Evolutionary conservation across 768 basidiomycete species (phyloP).

Genomic region (Symmetrospora coprosmae): DNA sequence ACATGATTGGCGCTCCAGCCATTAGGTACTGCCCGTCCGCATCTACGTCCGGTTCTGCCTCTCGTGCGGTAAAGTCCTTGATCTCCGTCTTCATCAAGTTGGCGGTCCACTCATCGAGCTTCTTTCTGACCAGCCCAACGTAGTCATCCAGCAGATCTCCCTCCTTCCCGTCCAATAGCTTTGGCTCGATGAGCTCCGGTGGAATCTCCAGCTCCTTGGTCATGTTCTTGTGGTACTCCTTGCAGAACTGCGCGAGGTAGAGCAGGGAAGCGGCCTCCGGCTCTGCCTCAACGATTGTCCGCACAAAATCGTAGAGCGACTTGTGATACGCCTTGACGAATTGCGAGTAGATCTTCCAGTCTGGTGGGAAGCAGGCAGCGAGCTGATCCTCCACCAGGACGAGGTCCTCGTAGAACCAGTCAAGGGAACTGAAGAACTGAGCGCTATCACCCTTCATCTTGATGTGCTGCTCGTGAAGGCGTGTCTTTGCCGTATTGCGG

Average conservation of each 20-base stretch:
- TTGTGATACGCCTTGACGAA: slow-evolving; percentile 84
- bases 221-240: slow-evolving; percentile 90
- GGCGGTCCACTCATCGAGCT: slow-evolving; percentile 89
- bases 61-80: slow-evolving; percentile 64
- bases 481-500: slow-evolving; percentile 35
- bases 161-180: slow-evolving; percentile 87
- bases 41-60: slow-evolving; percentile 75
- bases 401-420: slow-evolving; percentile 88
- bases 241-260: slow-evolving; percentile 78
- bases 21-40: slow-evolving; percentile 78
- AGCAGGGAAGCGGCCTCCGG: slow-evolving; percentile 81
- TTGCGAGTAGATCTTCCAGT: slow-evolving; percentile 73
- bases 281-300: slow-evolving; percentile 49
- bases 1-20: slow-evolving; percentile 84
- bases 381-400: slow-evolving; percentile 82
- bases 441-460: slow-evolving; percentile 49
- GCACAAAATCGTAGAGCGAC: slow-evolving; percentile 58
- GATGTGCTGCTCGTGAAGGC: slow-evolving; percentile 25
- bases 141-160: slow-evolving; percentile 90
- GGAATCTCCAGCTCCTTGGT: slow-evolving; percentile 69
- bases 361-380: slow-evolving; percentile 75
- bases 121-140: slow-evolving; percentile 75
- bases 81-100: slow-evolving; percentile 88
- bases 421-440: slow-evolving; percentile 58
- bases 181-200: slow-evolving; percentile 65